Conservation (phyloP, 2,329 filamentous ascomycete species). For the Pyricularia pennisetigena region DNA sequence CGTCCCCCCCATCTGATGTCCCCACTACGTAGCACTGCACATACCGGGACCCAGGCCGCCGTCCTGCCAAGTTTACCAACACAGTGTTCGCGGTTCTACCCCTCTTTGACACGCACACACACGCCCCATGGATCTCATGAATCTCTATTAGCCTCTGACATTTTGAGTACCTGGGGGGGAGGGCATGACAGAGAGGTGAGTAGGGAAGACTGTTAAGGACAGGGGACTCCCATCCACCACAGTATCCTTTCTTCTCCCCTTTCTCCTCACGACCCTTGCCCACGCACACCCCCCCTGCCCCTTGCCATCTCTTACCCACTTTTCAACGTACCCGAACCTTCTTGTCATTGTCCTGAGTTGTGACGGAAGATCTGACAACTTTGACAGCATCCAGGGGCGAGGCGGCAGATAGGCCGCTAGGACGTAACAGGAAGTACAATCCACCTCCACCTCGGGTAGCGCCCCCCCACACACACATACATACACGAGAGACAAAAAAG, state of each 20-base stretch:
- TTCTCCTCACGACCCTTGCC: background rate
- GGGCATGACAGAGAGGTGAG: too few relatives aligned
- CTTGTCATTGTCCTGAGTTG: background rate
- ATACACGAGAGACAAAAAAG: too few relatives aligned
- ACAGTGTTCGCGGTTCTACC: too few relatives aligned
- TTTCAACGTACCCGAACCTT: background rate
- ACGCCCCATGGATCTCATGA: too few relatives aligned
- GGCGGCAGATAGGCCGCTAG: background rate
- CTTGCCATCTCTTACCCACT: background rate
- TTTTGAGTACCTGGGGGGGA: too few relatives aligned
- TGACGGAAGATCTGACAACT: constrained; percentile 11
- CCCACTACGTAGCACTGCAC: background rate
- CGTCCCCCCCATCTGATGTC: background rate
- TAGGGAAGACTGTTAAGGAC: too few relatives aligned
- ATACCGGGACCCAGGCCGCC: background rate
- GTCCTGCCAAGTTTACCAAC: background rate
- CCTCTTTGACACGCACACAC: too few relatives aligned
- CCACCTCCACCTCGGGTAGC: background rate
- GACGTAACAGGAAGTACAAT: background rate
- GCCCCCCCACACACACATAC: too few relatives aligned
- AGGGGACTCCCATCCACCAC: too few relatives aligned
- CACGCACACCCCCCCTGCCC: background rate
- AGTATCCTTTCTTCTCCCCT: too few relatives aligned
- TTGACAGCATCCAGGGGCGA: constrained; percentile 10
- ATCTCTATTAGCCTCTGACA: too few relatives aligned